Conservation (phyloP, 306 rosid species). For the Prunus salicina region DNA sequence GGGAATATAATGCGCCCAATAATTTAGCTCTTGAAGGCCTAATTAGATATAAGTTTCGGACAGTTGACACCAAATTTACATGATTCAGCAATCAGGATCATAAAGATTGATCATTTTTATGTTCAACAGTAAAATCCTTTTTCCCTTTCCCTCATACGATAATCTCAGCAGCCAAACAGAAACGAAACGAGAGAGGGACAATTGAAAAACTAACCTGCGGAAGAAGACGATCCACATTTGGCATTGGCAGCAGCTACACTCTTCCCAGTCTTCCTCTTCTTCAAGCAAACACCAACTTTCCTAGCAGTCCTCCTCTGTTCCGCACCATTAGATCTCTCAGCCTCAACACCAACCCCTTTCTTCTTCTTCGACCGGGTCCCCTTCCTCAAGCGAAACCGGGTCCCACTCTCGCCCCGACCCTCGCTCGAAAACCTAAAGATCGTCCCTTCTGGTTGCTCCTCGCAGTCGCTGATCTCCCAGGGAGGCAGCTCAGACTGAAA, state of each 20-base stretch:
- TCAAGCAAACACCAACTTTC: conserved; percentile 44
- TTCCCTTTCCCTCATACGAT: not conserved
- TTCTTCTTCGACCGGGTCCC: conserved; percentile 22
- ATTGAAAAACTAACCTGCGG: conserved; percentile 40
- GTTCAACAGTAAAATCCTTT: not conserved
- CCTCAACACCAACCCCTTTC: conserved; percentile 18
- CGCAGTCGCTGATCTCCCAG: conserved; percentile 14
- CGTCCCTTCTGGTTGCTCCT: conserved; percentile 18
- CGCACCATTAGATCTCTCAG: conserved; percentile 13
- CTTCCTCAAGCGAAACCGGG: conserved; percentile 20
- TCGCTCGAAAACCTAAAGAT: conserved; percentile 53
- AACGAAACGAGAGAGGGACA: not conserved
- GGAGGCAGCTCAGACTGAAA: conserved; percentile 21
- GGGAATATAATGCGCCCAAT: not conserved
- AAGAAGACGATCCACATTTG: conserved; percentile 31
- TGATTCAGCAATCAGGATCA: not conserved
- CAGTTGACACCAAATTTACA: not conserved
- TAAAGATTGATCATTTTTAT: not conserved
- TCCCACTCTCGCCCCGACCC: conserved; percentile 15
- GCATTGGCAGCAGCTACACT: conserved; percentile 24
- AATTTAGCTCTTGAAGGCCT: not conserved
- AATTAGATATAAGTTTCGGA: not conserved
- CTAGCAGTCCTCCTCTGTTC: conserved; percentile 35
- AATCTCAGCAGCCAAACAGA: conserved; percentile 18
- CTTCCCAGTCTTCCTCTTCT: conserved; percentile 48